phyloP scores from a whole-genome alignment of 2,329 filamentous ascomycete species.

The Dothideomycetes sp. region DNA sequence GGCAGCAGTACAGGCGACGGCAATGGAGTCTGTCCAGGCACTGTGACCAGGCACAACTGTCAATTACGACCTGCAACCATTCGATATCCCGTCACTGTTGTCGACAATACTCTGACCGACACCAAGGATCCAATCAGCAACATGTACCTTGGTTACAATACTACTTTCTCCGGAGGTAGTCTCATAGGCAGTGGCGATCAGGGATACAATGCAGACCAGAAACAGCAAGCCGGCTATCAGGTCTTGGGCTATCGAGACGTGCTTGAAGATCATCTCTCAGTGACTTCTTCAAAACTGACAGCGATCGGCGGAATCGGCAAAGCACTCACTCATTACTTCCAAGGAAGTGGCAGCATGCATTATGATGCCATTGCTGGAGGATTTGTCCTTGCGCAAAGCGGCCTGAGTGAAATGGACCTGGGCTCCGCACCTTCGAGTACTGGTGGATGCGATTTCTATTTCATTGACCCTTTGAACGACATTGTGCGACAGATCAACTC shows the following conservation, averaged over 20 bases:
- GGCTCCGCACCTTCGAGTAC: neutral
- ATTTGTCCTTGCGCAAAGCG: neutral
- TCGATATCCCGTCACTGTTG: conserved; percentile 17
- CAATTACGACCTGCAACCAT: conserved; percentile 18
- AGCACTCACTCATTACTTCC: neutral
- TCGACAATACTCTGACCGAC: conserved; percentile 1
- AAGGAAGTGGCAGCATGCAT: neutral
- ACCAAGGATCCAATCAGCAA: neutral
- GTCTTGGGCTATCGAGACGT: conserved; percentile 16
- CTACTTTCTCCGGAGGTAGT: neutral
- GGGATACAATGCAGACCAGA: conserved; percentile 12
- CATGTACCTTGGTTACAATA: conserved; percentile 1
- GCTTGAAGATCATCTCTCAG: conserved; percentile 9
- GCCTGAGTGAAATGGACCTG: neutral
- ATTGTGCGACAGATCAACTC: conserved; percentile 17
- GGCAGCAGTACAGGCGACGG: neutral
- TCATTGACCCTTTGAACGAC: conserved; percentile 13
- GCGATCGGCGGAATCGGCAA: neutral
- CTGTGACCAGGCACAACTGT: conserved; percentile 15
- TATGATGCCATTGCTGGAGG: neutral
- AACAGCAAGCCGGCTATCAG: conserved; percentile 15
- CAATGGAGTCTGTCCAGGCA: conserved; percentile 11
- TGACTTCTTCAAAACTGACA: neutral
- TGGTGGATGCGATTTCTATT: conserved; percentile 16
- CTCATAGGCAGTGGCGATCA: too few species aligned